Conservation (phyloP, 2,329 filamentous ascomycete species). For the Penicillium sp. region DNA sequence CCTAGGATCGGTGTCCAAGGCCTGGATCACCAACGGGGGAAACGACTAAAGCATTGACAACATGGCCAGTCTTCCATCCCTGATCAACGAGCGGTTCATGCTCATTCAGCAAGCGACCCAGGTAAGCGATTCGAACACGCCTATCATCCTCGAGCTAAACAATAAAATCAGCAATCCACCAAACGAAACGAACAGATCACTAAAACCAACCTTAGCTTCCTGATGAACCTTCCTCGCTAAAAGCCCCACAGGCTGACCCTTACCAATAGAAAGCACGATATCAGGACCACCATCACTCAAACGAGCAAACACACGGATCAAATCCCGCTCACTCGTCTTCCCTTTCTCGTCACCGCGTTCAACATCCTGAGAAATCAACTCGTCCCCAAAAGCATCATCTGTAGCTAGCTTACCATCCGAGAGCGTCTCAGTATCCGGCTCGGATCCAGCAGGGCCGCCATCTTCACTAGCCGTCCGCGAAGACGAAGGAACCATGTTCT, state of each 20-base stretch:
- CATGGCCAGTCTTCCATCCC: conserved; percentile 71
- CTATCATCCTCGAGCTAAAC: conserved; percentile 57
- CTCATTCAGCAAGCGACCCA: conserved; percentile 77
- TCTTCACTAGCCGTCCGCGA: conserved; percentile 13
- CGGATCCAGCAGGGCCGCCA: conserved; percentile 10
- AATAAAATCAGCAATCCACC: conserved; percentile 4
- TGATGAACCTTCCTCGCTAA: conserved; percentile 63
- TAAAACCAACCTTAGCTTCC: conserved; percentile 59
- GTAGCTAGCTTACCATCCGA: conserved; percentile 35
- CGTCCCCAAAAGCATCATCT: conserved; percentile 42
- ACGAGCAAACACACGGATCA: conserved; percentile 59
- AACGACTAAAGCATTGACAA: conserved; percentile 73
- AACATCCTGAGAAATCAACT: conserved; percentile 36
- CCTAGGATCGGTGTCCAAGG: not conserved
- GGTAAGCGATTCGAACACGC: conserved; percentile 70
- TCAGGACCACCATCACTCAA: conserved; percentile 67
- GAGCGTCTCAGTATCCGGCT: conserved; percentile 25
- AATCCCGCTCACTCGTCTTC: conserved; percentile 57
- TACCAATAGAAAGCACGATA: conserved; percentile 56
- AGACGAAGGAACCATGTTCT: conserved; percentile 47
- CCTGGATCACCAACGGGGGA: conserved; percentile 9
- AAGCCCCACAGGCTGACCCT: conserved; percentile 62
- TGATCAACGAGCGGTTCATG: conserved; percentile 62
- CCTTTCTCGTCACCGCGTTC: conserved; percentile 58
- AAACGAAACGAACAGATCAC: not conserved